Base-by-base conservation (phyloP, 2,329 filamentous ascomycete species). In the Botrytis tulipae region DNA sequence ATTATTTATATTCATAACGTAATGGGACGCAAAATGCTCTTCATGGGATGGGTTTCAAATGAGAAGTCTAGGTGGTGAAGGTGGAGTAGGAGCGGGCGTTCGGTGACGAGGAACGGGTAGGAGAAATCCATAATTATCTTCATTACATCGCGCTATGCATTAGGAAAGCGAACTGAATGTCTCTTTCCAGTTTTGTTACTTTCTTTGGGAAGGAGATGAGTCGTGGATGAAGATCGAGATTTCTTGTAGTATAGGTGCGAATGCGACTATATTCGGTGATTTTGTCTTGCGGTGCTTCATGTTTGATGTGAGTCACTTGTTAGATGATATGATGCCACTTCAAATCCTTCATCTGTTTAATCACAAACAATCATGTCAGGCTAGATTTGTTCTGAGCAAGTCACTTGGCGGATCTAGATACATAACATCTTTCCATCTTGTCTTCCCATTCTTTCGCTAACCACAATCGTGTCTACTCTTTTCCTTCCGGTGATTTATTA, bases 1-100 rank as follows among this genome's bases (percentile, higher is more conserved):
- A 70, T 69, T 61, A 73, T 40, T 66, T 44, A 60, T 48, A 67
- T 68, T 68, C 48, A 68, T 65, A 63, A 54, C 44, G 29, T 29
- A 51, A 67, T 57, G 48, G 37, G 37, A 54, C 37, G 61, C 40
- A n/a, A 42, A 40, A 51, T 48, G 42, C 32, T 71, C 37, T 71
- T 71, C 29, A 66, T 42, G 62, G 61, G 70, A 72, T 68, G 69
- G 8, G 25, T 44, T 40, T 62, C 59, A 48, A n/a, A 66, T 32
- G 44, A 65, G 42, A 48, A 71, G 20, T n/a, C 42, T 60, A 37
- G 71, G 29, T 14, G 62, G 14, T 22, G n/a, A 32, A 54, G 8
- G 32, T 25, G 61, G 63, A 37, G 40, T 16, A 40, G 25, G 70
- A 65, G 32, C 46, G 59, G 57, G 37, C 65, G 65, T 68, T 68